Base-by-base conservation (phyloP, 2,329 filamentous ascomycete genomes). In the Paecilomyces sp. region DNA sequence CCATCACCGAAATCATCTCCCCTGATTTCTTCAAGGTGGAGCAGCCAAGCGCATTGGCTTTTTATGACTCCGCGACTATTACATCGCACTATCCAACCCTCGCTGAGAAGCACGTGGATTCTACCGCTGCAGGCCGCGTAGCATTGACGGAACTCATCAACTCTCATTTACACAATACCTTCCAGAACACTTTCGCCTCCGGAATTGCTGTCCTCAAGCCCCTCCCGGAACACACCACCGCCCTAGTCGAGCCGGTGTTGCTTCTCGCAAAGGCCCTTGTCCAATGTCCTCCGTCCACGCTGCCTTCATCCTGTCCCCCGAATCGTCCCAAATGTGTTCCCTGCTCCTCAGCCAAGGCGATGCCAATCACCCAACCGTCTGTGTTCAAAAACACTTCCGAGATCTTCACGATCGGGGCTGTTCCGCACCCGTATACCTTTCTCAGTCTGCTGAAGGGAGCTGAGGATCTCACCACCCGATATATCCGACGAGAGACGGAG, bases 351-450 rank as follows among this genome's bases (percentile, higher is more conserved):
- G 82, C 83, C 8, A 82, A 83, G 33, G 82, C 84, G 0, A 81
- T 91, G 75, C 84, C 83, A 57, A 83, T 96, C 65, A 79, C 81
- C n/a, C 88, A 87, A 0, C 84, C 86, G 2, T 75, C 83, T 2
- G 77, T 82, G 18, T 94, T 91, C 74, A 83, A 83, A 58, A 96
- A 97, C 73, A 83, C 82, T 3, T 87, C 87, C 13, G 81, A 80
- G 1, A 71, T 88, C 15, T 97, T 92, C 77, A 91, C 89, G 2
- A 90, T 99, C 63, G 92, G 89, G 61, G 90, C 87, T 0, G 88
- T 97, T 12, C 93, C 93, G 0, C 94, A 99, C 71, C 94, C 94
- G 0, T 96, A 92, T 79, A 97, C 92, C 1, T 81, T 91, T 51
- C 83, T 87, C 58, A 84, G 86, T 12, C 79, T 97, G 18, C 81